A percentile compares a stretch with the other conserved stretches of the same genome.
These are phyloP conservation scores for Trametes villosa DNA, from an alignment of 768 basidiomycete genomes.

Conservation along the genomic window DNA sequence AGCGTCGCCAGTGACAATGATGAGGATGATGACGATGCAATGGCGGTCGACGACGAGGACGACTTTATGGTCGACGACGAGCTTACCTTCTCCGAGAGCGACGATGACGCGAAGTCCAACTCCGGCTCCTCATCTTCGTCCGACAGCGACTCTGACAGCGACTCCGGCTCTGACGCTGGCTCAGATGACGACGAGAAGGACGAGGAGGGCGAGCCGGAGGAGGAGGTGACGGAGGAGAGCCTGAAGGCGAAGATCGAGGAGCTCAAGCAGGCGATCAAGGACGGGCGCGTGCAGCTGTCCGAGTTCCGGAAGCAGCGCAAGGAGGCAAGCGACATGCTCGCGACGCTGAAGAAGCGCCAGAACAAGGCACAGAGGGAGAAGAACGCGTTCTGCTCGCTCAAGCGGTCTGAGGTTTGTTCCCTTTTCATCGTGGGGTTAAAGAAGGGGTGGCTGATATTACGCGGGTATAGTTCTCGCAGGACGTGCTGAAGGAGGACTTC, in stretches of 20 bases:
- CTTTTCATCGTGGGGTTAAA: not conserved
- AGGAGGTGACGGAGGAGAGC: conserved; percentile 49
- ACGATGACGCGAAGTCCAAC: conserved; percentile 24
- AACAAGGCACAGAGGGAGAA: conserved; percentile 47
- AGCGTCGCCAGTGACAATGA: conserved; percentile 29
- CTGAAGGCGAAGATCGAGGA: conserved; percentile 51
- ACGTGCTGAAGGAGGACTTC: conserved; percentile 63
- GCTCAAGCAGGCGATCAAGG: conserved; percentile 45
- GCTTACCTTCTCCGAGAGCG: conserved; percentile 28
- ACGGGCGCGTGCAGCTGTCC: conserved; percentile 41
- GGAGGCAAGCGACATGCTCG: conserved; percentile 41
- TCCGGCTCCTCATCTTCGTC: not conserved
- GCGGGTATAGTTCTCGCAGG: conserved; percentile 51
- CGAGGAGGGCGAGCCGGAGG: conserved; percentile 38
- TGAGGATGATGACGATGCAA: not conserved
- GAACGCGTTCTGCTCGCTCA: conserved; percentile 63
- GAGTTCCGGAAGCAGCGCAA: conserved; percentile 48
- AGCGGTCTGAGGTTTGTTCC: conserved; percentile 53
- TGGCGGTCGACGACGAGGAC: conserved; percentile 38
- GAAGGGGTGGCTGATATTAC: conserved; percentile 1
- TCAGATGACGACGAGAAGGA: conserved; percentile 28
- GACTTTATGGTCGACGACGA: conserved; percentile 37
- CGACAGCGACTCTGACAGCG: conserved; percentile 29
- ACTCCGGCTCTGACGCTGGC: conserved; percentile 15
- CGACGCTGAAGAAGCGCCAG: conserved; percentile 45